A percentile compares a stretch with the other conserved stretches of the same genome.
phyloP scores from a whole-genome alignment of 768 basidiomycete genomes.

The Strobilomyces dryophilus region DNA sequence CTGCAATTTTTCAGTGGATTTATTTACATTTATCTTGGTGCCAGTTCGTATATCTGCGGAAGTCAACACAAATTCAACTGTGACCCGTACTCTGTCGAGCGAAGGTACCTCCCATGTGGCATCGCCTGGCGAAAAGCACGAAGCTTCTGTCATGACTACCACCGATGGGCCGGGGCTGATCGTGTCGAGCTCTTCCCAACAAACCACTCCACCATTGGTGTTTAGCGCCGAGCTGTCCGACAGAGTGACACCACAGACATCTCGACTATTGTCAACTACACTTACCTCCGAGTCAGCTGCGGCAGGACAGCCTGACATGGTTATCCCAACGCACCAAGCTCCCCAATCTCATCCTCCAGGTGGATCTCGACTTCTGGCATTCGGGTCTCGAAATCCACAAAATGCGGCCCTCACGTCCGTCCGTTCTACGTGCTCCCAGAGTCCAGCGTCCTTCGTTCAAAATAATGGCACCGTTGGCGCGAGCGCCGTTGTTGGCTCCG shows the following conservation, averaged over 20 bases:
- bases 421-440: slow-evolving; percentile 22
- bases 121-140: slow-evolving; percentile 14
- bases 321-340: slow-evolving; percentile 33
- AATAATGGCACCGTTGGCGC: slow-evolving; percentile 17
- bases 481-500: slow-evolving; percentile 10
- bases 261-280: slow-evolving; percentile 36
- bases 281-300: slow-evolving; percentile 19
- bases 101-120: slow-evolving; percentile 13
- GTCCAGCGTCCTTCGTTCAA: slow-evolving; percentile 19
- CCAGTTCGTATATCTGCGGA: slow-evolving; percentile 11
- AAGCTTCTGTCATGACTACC: neutral
- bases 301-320: slow-evolving; percentile 33
- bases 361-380: slow-evolving; percentile 42
- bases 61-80: slow-evolving; percentile 2
- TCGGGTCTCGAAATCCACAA: slow-evolving; percentile 29
- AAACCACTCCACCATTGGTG: slow-evolving; percentile 1
- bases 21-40: slow-evolving; percentile 9
- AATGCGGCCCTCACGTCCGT: slow-evolving; percentile 13
- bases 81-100: slow-evolving; percentile 2
- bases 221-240: slow-evolving; percentile 9
- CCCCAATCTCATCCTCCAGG: slow-evolving; percentile 37
- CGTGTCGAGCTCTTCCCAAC: slow-evolving; percentile 14
- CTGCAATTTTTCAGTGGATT: neutral
- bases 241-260: slow-evolving; percentile 24
- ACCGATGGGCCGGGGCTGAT: slow-evolving; percentile 1